Percentiles rank a stretch among this genome's conserved stretches.
Evolutionary conservation across 225 moss, liverwort and hornwort species (phyloP).

Genomic region (Asterella californica): DNA sequence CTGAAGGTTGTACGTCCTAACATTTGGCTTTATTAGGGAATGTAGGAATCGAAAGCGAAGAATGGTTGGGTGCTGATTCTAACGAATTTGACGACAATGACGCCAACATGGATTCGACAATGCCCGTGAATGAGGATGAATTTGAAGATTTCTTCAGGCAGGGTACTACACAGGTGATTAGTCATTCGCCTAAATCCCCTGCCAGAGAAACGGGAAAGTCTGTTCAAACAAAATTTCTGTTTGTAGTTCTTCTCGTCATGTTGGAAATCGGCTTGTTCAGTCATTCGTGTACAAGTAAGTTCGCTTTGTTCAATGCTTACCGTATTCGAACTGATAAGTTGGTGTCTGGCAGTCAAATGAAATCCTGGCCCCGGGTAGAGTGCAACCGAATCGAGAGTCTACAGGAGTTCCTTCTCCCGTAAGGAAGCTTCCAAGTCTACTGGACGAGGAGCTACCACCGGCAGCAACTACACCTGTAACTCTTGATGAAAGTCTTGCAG

Average conservation of each 20-base stretch:
- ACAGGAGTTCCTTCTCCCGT: not conserved
- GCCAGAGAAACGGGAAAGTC: not conserved
- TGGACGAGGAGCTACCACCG: not conserved
- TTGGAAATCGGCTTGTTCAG: not conserved
- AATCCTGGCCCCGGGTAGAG: not conserved
- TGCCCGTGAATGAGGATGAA: slow-evolving; percentile 34
- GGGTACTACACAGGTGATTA: slow-evolving; percentile 30
- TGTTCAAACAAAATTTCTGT: not conserved
- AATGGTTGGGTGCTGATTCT: not conserved
- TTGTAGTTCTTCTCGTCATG: not conserved
- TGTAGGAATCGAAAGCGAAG: not conserved
- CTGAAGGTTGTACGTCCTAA: too few relatives aligned
- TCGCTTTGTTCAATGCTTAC: not conserved
- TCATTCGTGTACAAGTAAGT: not conserved
- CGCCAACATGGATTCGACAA: slow-evolving; percentile 16
- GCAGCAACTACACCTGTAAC: not conserved
- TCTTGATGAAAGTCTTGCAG: slow-evolving; percentile 31
- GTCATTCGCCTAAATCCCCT: not conserved
- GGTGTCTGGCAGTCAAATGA: slow-evolving; percentile 19
- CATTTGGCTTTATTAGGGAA: not conserved
- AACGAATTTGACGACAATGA: slow-evolving; percentile 1
- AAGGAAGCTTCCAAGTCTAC: slow-evolving; percentile 13
- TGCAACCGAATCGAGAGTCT: not conserved
- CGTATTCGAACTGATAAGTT: not conserved
- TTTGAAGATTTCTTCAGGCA: slow-evolving; percentile 45